Conservation (phyloP, 768 basidiomycete genomes). For the Hericium coralloides region DNA sequence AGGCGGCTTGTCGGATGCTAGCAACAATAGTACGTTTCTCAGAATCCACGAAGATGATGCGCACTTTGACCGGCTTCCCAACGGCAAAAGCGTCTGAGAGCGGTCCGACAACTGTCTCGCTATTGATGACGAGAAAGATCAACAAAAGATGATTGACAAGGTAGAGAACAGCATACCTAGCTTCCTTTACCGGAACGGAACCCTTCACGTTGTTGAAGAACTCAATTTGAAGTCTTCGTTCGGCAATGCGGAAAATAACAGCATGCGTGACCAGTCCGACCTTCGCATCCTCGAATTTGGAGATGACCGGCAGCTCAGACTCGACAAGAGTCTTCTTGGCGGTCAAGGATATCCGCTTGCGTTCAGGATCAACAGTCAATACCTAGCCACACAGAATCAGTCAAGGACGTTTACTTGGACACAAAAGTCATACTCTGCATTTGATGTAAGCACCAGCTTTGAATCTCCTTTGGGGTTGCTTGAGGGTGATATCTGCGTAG, state of each 20-base stretch:
- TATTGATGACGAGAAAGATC: constrained; percentile 21
- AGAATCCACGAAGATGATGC: constrained; percentile 55
- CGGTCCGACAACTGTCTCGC: constrained; percentile 54
- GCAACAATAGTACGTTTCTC: constrained; percentile 64
- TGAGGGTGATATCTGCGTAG: constrained; percentile 90
- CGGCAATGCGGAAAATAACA: constrained; percentile 74
- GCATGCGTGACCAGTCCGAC: constrained; percentile 70
- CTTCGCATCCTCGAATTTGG: constrained; percentile 55
- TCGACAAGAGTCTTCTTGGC: constrained; percentile 87
- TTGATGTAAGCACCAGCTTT: constrained; percentile 76
- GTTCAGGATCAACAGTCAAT: constrained; percentile 70
- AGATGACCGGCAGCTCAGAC: constrained; percentile 63
- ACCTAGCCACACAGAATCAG: constrained; percentile 39
- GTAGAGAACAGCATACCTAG: constrained; percentile 48
- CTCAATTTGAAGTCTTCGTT: constrained; percentile 77
- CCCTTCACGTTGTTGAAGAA: constrained; percentile 88
- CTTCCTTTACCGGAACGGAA: constrained; percentile 70
- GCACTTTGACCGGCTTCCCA: constrained; percentile 81
- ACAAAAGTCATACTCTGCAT: constrained; percentile 54
- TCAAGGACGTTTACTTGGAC: no score
- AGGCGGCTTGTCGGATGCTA: constrained; percentile 74
- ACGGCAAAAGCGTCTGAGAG: constrained; percentile 58
- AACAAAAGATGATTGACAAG: background rate
- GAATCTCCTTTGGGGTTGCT: constrained; percentile 88
- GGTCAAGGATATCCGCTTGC: constrained; percentile 77